Evolutionary conservation across 75 land plant genomes (phyloP).

Genomic region (Pinus tabuliformis): DNA sequence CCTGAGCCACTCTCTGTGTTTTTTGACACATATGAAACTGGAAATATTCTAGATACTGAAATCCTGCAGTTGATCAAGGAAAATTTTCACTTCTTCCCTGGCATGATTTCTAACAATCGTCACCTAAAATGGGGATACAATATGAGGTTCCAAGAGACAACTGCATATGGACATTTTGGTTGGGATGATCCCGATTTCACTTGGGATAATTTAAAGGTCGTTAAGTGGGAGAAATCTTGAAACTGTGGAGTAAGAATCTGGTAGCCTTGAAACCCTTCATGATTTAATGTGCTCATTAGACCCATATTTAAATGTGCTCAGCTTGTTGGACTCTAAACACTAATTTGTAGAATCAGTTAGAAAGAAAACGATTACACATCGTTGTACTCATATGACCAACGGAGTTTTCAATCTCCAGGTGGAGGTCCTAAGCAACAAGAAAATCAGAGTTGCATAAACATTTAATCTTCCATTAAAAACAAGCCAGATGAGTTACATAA

Average conservation of each 20-base stretch:
- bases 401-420: no score
- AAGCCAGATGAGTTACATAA: no score
- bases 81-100: constrained; percentile 46
- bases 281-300: no score
- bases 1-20: constrained; percentile 48
- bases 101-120: constrained; percentile 41
- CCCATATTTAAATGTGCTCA: no score
- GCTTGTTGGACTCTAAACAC: no score
- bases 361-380: no score
- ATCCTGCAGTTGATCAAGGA: constrained; percentile 38
- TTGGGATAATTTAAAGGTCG: constrained; percentile 68
- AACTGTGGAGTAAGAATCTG: neutral
- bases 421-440: no score
- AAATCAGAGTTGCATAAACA: no score
- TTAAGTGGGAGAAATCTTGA: constrained; percentile 13
- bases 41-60: constrained; percentile 27
- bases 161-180: constrained; percentile 58
- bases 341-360: no score
- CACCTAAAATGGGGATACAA: constrained; percentile 45
- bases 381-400: no score
- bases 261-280: no score
- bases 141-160: constrained; percentile 42
- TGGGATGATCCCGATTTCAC: constrained; percentile 57
- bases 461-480: no score
- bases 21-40: constrained; percentile 36